A percentile compares a stretch with the other conserved stretches of the same genome.
Evolutionary conservation across 2,329 filamentous ascomycete genomes (phyloP).

Genomic region (Dothistroma pini): DNA sequence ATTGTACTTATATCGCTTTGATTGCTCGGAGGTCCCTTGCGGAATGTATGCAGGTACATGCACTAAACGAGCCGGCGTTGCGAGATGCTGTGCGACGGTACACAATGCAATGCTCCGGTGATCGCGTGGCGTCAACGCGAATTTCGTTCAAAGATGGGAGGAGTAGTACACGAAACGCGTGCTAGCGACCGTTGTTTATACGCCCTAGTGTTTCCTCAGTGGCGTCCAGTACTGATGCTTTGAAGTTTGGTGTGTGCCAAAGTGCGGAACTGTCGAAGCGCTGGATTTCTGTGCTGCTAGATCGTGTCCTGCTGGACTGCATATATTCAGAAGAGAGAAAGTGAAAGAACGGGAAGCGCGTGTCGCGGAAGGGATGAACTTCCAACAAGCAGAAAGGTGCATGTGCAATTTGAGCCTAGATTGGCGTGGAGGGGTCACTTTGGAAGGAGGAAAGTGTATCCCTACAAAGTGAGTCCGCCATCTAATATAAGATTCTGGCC

Average conservation of each 20-base stretch:
- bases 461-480: conserved; percentile 26
- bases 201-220: not conserved
- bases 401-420: conserved; percentile 1
- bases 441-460: not conserved
- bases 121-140: conserved; percentile 3
- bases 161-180: not conserved
- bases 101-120: conserved; percentile 1
- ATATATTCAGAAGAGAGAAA: not conserved
- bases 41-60: conserved; percentile 4
- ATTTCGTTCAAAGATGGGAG: not conserved
- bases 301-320: not conserved
- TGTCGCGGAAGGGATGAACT: not conserved
- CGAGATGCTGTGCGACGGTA: not conserved
- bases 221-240: not conserved
- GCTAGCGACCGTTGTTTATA: not conserved
- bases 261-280: not conserved
- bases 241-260: not conserved
- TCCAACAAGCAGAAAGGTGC: not conserved
- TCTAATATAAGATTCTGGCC: conserved; percentile 54
- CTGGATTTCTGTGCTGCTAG: not conserved
- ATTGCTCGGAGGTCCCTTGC: conserved; percentile 3
- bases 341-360: not conserved
- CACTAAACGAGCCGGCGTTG: not conserved
- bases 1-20: conserved; percentile 1
- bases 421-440: not conserved